Evolutionary conservation across 169 alveolate species (phyloP), one percentile per base, ranked within the genome.

Genomic region (Toxoplasma gondii): DNA sequence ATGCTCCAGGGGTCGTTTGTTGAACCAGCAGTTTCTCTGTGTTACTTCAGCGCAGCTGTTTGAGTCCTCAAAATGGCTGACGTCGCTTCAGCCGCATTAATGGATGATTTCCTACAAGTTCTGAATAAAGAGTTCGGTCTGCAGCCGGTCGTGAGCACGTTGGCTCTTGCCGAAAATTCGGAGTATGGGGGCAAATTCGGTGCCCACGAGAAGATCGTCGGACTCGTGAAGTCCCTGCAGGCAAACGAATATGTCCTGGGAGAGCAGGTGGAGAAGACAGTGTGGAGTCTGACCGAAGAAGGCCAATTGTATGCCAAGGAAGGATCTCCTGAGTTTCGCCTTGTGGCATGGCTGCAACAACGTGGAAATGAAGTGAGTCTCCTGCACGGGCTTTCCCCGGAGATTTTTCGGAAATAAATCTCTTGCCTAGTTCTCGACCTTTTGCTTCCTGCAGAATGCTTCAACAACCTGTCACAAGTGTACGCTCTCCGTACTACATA

Each of bases 291-390:
- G 27, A 95, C 96, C 1, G 83, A 24, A 4, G 96, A 95, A 81
- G 96, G 94, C 9, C 80, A 81, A 81, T 53, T 39, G 49, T 95
- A 95, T 69, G 93, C 95, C 78, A 74, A n/a, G 34, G 67, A 34
- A 5, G 96, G 96, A 38, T 78, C 93, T 10, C 96, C 96, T 5
- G 96, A 95, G 70, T 49, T 70, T 43, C 93, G 31, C 31, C 83
- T 81, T 19, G 74, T 74, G 29, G 34, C 44, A 22, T 74, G 45
- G 84, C 22, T 74, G 84, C 22, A 74, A 16, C 27, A 7, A 0
- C 45, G 34, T 12, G 45, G 41, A 74, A 36, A 74, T 34, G 45
- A n/a, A n/a, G 49, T 74, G 41, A 74, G 84, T 36, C 41, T 39
- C 39, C 41, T 74, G 29, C 45, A 10, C 44, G 31, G 12, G 17